Percentiles rank a stretch among this genome's conserved stretches.
Evolutionary conservation across 225 moss, liverwort and hornwort species (phyloP).

Genomic region (Marchantia paleacea): DNA sequence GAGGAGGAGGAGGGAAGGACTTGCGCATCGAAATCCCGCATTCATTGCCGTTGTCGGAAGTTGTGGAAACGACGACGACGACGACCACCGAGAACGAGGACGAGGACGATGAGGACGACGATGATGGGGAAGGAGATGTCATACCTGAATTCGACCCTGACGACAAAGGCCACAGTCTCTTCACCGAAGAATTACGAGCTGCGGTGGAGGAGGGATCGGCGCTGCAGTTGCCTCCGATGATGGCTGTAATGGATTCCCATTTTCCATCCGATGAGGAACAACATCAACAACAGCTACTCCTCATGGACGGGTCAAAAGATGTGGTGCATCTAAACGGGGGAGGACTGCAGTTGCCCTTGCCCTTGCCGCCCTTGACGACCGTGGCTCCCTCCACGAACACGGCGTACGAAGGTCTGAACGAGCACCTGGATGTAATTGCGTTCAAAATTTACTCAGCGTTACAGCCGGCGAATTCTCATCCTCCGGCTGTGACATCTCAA

Average conservation of each 20-base stretch:
- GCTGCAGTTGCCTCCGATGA: background rate
- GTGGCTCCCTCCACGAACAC: background rate
- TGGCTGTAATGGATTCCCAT: background rate
- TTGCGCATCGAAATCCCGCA: background rate
- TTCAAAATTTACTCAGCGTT: conserved; percentile 8
- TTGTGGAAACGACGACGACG: background rate
- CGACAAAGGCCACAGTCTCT: background rate
- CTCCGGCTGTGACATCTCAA: background rate
- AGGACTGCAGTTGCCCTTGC: background rate
- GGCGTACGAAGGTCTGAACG: background rate
- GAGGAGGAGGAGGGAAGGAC: background rate
- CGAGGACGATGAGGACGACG: background rate
- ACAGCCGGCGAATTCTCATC: background rate
- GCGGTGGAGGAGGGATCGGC: conserved; percentile 8
- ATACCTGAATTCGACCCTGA: conserved; percentile 12
- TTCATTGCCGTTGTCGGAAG: background rate
- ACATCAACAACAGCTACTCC: background rate
- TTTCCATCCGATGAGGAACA: background rate
- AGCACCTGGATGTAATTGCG: conserved; percentile 1
- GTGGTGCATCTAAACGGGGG: background rate
- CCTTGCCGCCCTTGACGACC: background rate
- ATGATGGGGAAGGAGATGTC: background rate
- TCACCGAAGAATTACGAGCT: conserved; percentile 8
- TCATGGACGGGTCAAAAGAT: background rate
- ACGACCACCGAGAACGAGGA: background rate